Percentiles rank a stretch among this genome's conserved stretches.
phyloP scores from a whole-genome alignment of 768 basidiomycete species.

The Crassisporium funariophilum region DNA sequence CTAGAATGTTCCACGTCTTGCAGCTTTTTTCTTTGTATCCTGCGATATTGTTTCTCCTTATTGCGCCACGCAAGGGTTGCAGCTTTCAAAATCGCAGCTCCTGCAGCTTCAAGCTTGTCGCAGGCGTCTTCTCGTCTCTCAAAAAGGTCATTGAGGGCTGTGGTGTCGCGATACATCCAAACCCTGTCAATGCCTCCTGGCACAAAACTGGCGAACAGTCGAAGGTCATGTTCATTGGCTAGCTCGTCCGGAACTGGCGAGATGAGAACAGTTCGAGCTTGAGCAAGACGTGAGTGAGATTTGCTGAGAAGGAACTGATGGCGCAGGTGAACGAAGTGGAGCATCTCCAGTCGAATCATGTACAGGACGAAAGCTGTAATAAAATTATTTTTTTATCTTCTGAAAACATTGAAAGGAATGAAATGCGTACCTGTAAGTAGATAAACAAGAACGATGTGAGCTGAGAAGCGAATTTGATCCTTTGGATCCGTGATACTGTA shows the following conservation, averaged over 20 bases:
- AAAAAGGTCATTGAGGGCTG: constrained; percentile 43
- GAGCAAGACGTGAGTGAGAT: constrained; percentile 59
- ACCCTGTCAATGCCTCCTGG: constrained; percentile 71
- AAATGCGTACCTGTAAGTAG: constrained; percentile 51
- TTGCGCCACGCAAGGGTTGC: constrained; percentile 45
- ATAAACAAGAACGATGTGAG: constrained; percentile 58
- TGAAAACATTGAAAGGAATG: constrained; percentile 6
- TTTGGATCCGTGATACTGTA: constrained; percentile 36
- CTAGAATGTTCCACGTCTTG: constrained; percentile 29
- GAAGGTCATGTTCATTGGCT: constrained; percentile 46
- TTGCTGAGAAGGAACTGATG: constrained; percentile 61
- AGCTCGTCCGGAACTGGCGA: constrained; percentile 62
- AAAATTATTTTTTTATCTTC: constrained; percentile 1
- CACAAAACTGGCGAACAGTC: constrained; percentile 60
- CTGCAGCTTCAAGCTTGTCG: constrained; percentile 58
- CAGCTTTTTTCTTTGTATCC: constrained; percentile 25
- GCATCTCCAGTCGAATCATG: constrained; percentile 59
- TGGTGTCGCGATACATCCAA: constrained; percentile 66
- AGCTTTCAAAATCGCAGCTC: constrained; percentile 45
- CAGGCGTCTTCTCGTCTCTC: constrained; percentile 47
- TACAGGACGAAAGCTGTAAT: constrained; percentile 58
- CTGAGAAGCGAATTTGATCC: constrained; percentile 49
- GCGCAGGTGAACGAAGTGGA: constrained; percentile 56
- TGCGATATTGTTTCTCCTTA: constrained; percentile 37
- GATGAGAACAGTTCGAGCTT: constrained; percentile 70